Conservation (phyloP, 306 rosid species). For the Vachellia collinsii region DNA sequence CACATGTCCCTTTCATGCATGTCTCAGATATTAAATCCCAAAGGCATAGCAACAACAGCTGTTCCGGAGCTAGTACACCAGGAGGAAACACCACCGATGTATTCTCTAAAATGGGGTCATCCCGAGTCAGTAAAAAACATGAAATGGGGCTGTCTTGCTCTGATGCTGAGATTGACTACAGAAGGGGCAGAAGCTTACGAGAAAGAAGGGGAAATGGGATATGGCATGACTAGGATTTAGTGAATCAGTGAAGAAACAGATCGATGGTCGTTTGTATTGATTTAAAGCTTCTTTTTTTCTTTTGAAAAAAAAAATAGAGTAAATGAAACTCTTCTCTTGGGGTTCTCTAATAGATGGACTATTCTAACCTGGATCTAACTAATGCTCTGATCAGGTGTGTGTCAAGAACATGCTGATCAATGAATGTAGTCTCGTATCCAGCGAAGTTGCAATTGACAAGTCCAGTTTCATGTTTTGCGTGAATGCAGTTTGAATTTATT, state of each 20-base stretch:
- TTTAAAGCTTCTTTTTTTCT: slow-evolving; percentile 45
- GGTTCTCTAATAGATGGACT: slow-evolving; percentile 63
- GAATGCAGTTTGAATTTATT: slow-evolving; percentile 39
- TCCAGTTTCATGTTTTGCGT: slow-evolving; percentile 41
- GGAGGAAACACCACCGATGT: slow-evolving; percentile 56
- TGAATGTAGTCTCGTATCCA: slow-evolving; percentile 50
- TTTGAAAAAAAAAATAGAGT: slow-evolving; percentile 2
- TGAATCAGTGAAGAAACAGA: slow-evolving; percentile 50
- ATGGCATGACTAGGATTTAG: slow-evolving; percentile 59
- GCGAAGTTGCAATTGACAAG: slow-evolving; percentile 20
- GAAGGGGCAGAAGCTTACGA: slow-evolving; percentile 87
- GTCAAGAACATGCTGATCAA: slow-evolving; percentile 56
- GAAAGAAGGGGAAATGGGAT: slow-evolving; percentile 65
- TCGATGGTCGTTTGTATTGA: slow-evolving; percentile 51
- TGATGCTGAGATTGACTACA: slow-evolving; percentile 95
- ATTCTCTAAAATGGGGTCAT: slow-evolving; percentile 70
- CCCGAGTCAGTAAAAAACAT: slow-evolving; percentile 65
- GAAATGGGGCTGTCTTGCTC: slow-evolving; percentile 82
- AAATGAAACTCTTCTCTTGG: slow-evolving; percentile 43
- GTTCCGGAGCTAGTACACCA: slow-evolving; percentile 65
- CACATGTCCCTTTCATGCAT: slow-evolving; percentile 40
- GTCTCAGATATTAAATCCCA: slow-evolving; percentile 63
- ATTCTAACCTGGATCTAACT: slow-evolving; percentile 79
- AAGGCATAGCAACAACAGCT: slow-evolving; percentile 56
- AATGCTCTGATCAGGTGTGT: slow-evolving; percentile 55